These are phyloP conservation scores for Penicillium daleae DNA, from an alignment of 495 filamentous ascomycete genomes.

Conservation along the genomic window DNA sequence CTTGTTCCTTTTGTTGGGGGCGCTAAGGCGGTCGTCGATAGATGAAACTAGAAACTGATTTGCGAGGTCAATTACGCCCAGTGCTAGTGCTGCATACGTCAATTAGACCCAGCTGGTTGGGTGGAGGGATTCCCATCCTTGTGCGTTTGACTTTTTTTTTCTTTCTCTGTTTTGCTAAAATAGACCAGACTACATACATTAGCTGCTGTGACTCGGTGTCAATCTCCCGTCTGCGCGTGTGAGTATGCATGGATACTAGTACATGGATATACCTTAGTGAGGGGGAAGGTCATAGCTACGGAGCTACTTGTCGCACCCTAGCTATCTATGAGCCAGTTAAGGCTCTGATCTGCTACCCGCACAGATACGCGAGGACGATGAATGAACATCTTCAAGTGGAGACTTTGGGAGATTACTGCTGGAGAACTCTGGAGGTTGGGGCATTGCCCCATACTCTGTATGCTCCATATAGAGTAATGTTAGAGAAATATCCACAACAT, in stretches of 20 bases:
- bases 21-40: constrained; percentile 2
- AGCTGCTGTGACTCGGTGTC: neutral
- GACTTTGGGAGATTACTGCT: neutral
- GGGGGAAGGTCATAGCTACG: neutral
- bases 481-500: neutral
- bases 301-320: neutral
- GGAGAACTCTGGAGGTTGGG: neutral
- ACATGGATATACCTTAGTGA: constrained; percentile 3
- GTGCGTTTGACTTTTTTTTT: neutral
- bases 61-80: neutral
- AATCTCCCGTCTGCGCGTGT: constrained; percentile 8
- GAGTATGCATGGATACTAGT: constrained; percentile 1
- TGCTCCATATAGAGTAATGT: constrained; percentile 1
- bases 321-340: neutral
- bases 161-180: neutral
- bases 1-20: constrained; percentile 2
- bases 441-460: neutral
- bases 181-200: neutral
- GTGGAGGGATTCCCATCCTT: neutral
- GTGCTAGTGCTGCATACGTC: neutral
- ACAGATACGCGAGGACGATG: constrained; percentile 16
- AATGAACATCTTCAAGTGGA: neutral
- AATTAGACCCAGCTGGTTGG: neutral
- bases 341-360: constrained; percentile 24
- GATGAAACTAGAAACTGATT: constrained; percentile 1